Base-by-base conservation (phyloP, 2,329 filamentous ascomycete species). In the Davidsoniella australis region DNA sequence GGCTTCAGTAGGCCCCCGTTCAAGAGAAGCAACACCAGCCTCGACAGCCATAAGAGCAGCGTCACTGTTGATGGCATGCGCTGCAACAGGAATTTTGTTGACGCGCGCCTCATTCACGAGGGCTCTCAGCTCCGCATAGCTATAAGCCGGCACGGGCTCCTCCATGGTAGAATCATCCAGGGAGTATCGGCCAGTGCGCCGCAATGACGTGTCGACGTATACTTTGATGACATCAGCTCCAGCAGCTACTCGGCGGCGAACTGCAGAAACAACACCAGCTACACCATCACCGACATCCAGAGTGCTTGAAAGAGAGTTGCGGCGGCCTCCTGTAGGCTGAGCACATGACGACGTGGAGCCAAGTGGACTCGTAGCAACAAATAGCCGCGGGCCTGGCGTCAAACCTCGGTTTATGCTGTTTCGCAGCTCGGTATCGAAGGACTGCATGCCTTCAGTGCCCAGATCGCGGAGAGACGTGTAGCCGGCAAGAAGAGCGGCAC, bases 401-500 rank as follows among this genome's bases (percentile, higher is more conserved):
- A 76, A 56, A 4, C 71, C 72, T 5, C 72, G 68, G 53, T 72
- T 72, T 56, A 76, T 67, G 33, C 68, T 66, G 57, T 76, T 70
- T 8, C 73, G 65, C 3, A 76, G 58, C 48, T 67, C 67, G 38
- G 66, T 66, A 57, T 76, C 73, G 24, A 66, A 66, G 37, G 68
- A 66, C 24, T 64, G 62, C 52, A 75, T 64, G 0, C 66, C 66
- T 56, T 76, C 72, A 2, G 70, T 72, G 12, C 72, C 71, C 0
- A 76, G 64, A 57, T 76, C 73, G 41, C 73, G 64, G 58, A 75
- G 75, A 2, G 72, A 76, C 0, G 73, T 79, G 61, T 72, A 78
- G 5, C 75, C 75, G 0, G 74, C 71, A 17, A 71, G 60, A 8
- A 79, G 62, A 1, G 71, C 73, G 0, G 65, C 63, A 41, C 68